Base-by-base conservation (phyloP, 208 protist species). In the Wallacemonas sp. region DNA sequence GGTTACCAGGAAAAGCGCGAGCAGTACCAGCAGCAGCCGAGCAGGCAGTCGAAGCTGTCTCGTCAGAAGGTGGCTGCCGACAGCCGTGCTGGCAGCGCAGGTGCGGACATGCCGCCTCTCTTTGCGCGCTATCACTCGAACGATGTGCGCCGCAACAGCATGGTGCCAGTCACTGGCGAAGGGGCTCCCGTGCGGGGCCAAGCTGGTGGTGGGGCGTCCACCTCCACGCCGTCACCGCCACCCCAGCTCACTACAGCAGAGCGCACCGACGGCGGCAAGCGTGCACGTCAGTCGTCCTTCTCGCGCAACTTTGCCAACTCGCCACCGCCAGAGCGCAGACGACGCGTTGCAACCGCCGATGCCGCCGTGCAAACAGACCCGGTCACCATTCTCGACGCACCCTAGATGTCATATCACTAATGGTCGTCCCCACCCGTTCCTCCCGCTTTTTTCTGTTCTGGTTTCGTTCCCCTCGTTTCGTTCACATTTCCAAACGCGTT, bases 351-450 rank as follows among this genome's bases (percentile, higher is more conserved):
- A 14, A 80, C 36, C 26, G 72, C 75, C 30, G 76, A 86, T n/a
- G 69, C 57, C 1, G 74, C 41, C 0, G 80, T 87, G 36, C 85
- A 92, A 48, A 92, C 85, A 5, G 81, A 92, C 36, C 78, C 81
- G 11, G 80, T 88, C 17, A 83, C 70, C 38, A 86, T 88, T 19
- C 56, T 88, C 19, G 70, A 80, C n/a, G 30, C 32, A 58, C 70
- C 39, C 70, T 34, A 74, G 16, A n/a, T n/a, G n/a, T n/a, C n/a
- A n/a, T n/a, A n/a, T n/a, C n/a, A n/a, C n/a, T n/a, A n/a, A n/a
- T n/a, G n/a, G n/a, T n/a, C n/a, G n/a, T n/a, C 26, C 14, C 2
- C 54, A n/a, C 39, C 39, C 38, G n/a, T 55, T 44, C 1, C 27
- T 44, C 24, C 6, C 30, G 16, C 1, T 55, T 49, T 12, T 11